phyloP scores from a whole-genome alignment of 2,329 filamentous ascomycete genomes.

The Colletotrichum salicis region DNA sequence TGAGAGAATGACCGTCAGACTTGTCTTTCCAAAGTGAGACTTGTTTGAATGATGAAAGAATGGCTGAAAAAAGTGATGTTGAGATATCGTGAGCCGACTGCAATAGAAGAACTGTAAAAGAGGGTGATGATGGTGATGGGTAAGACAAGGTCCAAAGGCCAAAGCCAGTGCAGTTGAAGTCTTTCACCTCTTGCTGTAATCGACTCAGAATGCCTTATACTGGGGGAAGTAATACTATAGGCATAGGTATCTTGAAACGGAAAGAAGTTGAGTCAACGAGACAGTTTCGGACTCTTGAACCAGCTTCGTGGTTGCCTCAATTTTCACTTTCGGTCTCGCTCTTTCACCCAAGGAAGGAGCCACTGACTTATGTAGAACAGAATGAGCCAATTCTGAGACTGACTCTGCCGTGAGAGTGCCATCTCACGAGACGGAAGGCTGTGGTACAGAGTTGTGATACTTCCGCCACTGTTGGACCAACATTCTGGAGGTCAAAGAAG shows the following conservation, averaged over 20 bases:
- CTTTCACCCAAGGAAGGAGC: neutral
- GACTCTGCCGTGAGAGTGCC: neutral
- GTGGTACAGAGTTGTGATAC: neutral
- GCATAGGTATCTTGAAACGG: neutral
- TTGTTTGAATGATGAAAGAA: too few relatives aligned
- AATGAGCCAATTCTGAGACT: neutral
- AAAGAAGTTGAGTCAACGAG: neutral
- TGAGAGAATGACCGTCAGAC: neutral
- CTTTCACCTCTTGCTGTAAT: neutral
- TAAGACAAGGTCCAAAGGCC: neutral
- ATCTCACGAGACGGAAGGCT: slow-evolving; percentile 1
- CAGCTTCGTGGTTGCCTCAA: neutral
- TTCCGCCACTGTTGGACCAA: neutral
- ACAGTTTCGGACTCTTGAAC: neutral
- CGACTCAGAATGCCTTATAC: neutral
- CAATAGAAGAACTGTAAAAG: neutral
- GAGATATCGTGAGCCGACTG: neutral
- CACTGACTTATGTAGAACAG: neutral
- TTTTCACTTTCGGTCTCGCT: neutral
- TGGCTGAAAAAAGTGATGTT: neutral
- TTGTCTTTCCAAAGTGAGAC: neutral
- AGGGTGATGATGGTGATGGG: neutral
- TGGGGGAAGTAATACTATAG: neutral
- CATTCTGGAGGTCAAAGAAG: neutral
- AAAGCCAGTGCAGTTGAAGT: neutral